Evolutionary conservation across 2,329 filamentous ascomycete genomes (phyloP).

Genomic region (Alternaria sp.): DNA sequence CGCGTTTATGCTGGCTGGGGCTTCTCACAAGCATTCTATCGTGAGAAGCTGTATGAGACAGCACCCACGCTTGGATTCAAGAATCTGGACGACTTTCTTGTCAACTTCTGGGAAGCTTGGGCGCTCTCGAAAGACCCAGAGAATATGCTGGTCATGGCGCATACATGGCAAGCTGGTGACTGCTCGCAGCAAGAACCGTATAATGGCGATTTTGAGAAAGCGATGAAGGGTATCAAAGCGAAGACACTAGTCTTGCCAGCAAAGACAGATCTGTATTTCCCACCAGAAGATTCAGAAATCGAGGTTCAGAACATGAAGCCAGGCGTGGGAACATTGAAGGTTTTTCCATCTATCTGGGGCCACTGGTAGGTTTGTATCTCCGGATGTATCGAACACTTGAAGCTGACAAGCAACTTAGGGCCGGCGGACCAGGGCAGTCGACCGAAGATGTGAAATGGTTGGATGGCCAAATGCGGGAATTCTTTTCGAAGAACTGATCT

Average conservation of each 20-base stretch:
- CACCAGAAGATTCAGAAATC: constrained; percentile 78
- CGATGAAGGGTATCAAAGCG: constrained; percentile 71
- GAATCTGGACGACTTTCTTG: constrained; percentile 74
- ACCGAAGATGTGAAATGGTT: constrained; percentile 75
- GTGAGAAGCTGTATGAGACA: constrained; percentile 71
- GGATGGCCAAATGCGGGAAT: constrained; percentile 64
- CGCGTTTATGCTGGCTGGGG: constrained; percentile 83
- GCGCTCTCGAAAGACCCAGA: constrained; percentile 76
- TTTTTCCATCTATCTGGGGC: constrained; percentile 69
- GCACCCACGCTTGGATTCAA: constrained; percentile 64
- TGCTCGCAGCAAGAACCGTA: constrained; percentile 72
- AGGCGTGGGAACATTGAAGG: constrained; percentile 61
- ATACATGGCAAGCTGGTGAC: constrained; percentile 80
- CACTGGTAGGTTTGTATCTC: constrained; percentile 55
- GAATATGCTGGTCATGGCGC: constrained; percentile 75
- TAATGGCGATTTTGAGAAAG: constrained; percentile 67
- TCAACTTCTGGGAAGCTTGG: constrained; percentile 78
- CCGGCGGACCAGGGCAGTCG: constrained; percentile 75
- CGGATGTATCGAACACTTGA: background rate
- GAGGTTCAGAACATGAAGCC: constrained; percentile 70
- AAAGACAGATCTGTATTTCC: constrained; percentile 81
- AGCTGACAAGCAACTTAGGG: constrained; percentile 50
- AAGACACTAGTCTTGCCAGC: constrained; percentile 73
- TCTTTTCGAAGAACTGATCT: constrained; percentile 52
- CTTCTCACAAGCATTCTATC: constrained; percentile 79